Conservation (phyloP, 2,329 filamentous ascomycete species). For the Hymenoscyphus fructigenus region DNA sequence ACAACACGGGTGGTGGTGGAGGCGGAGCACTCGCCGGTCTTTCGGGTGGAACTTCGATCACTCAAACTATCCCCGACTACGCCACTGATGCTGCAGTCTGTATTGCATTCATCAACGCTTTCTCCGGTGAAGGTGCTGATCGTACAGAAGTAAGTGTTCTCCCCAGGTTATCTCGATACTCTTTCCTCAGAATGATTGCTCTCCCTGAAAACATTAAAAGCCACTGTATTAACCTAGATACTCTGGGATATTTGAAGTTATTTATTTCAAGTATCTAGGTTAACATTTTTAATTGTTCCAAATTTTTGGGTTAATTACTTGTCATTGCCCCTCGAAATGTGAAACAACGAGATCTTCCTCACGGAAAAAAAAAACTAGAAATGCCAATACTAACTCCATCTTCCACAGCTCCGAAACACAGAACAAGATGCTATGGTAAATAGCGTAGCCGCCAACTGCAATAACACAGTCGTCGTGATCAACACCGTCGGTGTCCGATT, state of each 20-base stretch:
- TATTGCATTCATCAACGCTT: constrained; percentile 62
- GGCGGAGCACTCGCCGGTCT: background rate
- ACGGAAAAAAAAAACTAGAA: no score
- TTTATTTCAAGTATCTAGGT: no score
- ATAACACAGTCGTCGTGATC: constrained; percentile 66
- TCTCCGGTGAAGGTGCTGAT: constrained; percentile 70
- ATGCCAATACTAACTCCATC: no score
- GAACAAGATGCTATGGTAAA: constrained; percentile 20
- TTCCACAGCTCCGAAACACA: constrained; percentile 45
- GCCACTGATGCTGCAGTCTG: constrained; percentile 50
- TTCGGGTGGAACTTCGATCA: constrained; percentile 13
- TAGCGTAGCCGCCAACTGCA: constrained; percentile 50
- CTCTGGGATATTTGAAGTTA: no score
- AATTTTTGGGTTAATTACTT: no score
- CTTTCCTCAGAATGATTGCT: no score
- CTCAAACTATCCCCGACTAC: constrained; percentile 59
- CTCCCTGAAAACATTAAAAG: no score
- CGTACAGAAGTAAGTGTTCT: constrained; percentile 42
- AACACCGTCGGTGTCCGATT: constrained; percentile 68
- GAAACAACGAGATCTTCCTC: no score
- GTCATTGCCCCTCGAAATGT: no score
- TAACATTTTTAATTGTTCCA: no score
- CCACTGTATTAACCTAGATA: no score
- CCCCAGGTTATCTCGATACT: no score
- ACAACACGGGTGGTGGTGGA: constrained; percentile 3